phyloP scores from a whole-genome alignment of 139 green algal genomes.

The Pedinophyceae sp. region DNA sequence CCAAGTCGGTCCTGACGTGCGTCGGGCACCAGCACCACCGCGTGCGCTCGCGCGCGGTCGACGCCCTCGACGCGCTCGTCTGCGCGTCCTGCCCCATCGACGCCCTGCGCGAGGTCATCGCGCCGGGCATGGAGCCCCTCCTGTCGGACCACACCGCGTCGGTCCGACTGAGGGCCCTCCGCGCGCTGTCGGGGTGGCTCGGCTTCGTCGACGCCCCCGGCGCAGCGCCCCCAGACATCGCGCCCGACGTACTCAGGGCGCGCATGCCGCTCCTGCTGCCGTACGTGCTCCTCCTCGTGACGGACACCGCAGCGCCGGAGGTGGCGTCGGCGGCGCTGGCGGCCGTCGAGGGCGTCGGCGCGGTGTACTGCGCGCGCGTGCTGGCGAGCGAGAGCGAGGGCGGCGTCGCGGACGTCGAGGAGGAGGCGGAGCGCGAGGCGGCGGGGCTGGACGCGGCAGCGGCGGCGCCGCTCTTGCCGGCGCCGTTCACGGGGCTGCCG shows the following conservation, averaged over 20 bases:
- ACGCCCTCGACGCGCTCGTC: slow-evolving; percentile 35
- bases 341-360: neutral
- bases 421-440: neutral
- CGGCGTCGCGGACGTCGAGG: too few species aligned
- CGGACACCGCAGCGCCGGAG: neutral
- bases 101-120: neutral
- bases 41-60: slow-evolving; percentile 24
- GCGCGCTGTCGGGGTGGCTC: neutral
- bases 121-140: neutral
- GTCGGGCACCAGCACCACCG: slow-evolving; percentile 46
- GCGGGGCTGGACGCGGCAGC: neutral
- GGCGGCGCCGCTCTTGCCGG: neutral
- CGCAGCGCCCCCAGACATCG: too few species aligned
- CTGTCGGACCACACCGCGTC: neutral
- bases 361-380: neutral
- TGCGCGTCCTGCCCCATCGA: neutral
- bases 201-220: neutral
- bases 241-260: too few species aligned
- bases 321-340: neutral
- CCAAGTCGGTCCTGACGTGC: slow-evolving; percentile 18
- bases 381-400: too few species aligned
- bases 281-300: neutral
- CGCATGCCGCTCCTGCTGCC: neutral
- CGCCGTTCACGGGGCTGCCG: neutral
- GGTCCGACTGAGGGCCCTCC: too few species aligned